Conservation (phyloP, 1,284 basidiomycete species). For the Fistulina hepatica region DNA sequence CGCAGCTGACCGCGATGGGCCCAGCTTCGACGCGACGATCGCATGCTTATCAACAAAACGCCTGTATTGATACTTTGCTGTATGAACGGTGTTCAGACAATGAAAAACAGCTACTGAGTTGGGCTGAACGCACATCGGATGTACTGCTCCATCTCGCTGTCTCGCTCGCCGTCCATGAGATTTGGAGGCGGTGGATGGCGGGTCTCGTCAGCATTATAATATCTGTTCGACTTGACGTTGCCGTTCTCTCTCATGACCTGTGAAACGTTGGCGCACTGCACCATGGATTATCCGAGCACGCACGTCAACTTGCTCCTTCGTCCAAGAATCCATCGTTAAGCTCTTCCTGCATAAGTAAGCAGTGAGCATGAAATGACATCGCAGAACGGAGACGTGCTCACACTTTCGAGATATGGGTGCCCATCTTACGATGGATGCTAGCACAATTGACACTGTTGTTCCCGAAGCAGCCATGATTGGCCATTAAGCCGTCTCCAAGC, state of each 20-base stretch:
- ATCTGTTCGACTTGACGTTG: slow-evolving; percentile 63
- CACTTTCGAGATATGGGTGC: slow-evolving; percentile 80
- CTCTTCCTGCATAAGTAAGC: slow-evolving; percentile 51
- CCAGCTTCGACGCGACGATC: slow-evolving; percentile 34
- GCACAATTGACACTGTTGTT: slow-evolving; percentile 62
- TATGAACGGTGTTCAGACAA: slow-evolving; percentile 4
- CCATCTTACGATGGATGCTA: slow-evolving; percentile 81
- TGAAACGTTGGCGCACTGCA: too few species aligned
- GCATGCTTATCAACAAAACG: slow-evolving; percentile 43
- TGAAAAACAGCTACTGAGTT: slow-evolving; percentile 1
- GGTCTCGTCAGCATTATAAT: slow-evolving; percentile 68
- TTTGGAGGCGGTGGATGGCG: slow-evolving; percentile 72
- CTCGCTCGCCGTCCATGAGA: slow-evolving; percentile 66
- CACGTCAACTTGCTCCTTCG: slow-evolving; percentile 77
- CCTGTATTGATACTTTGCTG: slow-evolving; percentile 69
- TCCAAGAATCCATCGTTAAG: slow-evolving; percentile 74
- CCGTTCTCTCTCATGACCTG: slow-evolving; percentile 66
- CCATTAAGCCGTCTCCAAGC: background rate
- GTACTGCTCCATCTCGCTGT: slow-evolving; percentile 76
- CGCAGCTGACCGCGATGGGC: slow-evolving; percentile 34
- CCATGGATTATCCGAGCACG: slow-evolving; percentile 20
- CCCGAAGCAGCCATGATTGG: slow-evolving; percentile 2
- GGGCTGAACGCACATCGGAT: slow-evolving; percentile 59
- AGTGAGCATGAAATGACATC: slow-evolving; percentile 3
- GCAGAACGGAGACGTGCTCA: slow-evolving; percentile 28